These are phyloP conservation scores for Fusarium solani-melongenae DNA, from an alignment of 2,329 filamentous ascomycete species.

Conservation along the genomic window DNA sequence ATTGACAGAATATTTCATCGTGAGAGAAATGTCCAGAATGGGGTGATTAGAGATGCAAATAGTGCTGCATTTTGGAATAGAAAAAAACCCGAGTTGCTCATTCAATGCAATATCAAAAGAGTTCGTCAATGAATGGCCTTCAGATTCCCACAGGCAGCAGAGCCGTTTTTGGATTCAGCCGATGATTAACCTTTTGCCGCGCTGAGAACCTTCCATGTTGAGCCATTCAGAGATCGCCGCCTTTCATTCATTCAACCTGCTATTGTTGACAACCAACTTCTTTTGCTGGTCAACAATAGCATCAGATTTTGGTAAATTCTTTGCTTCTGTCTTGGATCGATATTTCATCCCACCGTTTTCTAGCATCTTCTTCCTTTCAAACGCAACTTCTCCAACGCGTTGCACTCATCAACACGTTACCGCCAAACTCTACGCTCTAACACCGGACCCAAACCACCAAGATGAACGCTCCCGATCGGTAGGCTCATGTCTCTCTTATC, in stretches of 20 bases:
- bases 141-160: not conserved
- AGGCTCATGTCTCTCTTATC: constrained; percentile 41
- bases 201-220: constrained; percentile 8
- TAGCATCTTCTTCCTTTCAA: not conserved
- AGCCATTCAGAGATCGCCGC: constrained; percentile 19
- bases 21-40: constrained; percentile 1
- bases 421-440: constrained; percentile 23
- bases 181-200: constrained; percentile 44
- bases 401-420: constrained; percentile 32
- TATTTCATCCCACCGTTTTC: not conserved
- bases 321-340: not conserved
- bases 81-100: not conserved
- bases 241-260: constrained; percentile 13
- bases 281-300: not conserved
- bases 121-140: not conserved
- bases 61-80: not conserved
- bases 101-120: not conserved
- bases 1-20: constrained; percentile 51
- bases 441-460: constrained; percentile 30
- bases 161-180: constrained; percentile 35
- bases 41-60: not conserved
- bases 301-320: constrained; percentile 10
- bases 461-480: constrained; percentile 70
- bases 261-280: constrained; percentile 25
- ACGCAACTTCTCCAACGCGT: constrained; percentile 1